phyloP scores from a whole-genome alignment of 768 basidiomycete species.

The Ephemerocybe angulata region DNA sequence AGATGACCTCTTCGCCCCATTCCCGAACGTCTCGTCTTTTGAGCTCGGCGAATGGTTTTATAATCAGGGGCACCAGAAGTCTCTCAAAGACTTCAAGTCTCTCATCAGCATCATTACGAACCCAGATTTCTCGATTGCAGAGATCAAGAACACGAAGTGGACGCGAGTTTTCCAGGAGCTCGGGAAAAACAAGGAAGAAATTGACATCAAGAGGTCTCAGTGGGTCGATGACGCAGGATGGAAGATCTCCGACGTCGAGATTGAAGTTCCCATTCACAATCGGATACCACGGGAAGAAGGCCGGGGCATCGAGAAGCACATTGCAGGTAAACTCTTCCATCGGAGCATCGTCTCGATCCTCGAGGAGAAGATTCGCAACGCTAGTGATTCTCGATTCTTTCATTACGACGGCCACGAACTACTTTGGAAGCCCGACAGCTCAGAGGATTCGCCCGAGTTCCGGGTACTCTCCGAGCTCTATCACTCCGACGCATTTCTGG shows the following conservation, averaged over 20 bases:
- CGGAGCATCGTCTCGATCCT: neutral
- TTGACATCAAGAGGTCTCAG: neutral
- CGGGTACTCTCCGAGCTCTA: conserved; percentile 17
- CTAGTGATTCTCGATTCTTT: conserved; percentile 6
- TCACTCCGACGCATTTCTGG: conserved; percentile 15
- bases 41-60: conserved; percentile 3
- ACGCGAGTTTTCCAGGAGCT: neutral
- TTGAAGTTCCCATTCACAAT: conserved; percentile 1
- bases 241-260: neutral
- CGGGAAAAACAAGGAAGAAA: neutral
- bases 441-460: conserved; percentile 5
- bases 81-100: neutral
- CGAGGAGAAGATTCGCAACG: neutral
- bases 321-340: neutral
- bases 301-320: neutral
- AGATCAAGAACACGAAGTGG: neutral
- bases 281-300: neutral
- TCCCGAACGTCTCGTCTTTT: neutral
- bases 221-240: neutral
- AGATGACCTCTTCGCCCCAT: neutral
- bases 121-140: neutral
- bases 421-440: conserved; percentile 5
- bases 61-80: neutral
- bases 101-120: neutral
- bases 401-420: conserved; percentile 13